These are phyloP conservation scores for Ogataea henricii DNA, from an alignment of 805 yeast species.

Conservation along the genomic window DNA sequence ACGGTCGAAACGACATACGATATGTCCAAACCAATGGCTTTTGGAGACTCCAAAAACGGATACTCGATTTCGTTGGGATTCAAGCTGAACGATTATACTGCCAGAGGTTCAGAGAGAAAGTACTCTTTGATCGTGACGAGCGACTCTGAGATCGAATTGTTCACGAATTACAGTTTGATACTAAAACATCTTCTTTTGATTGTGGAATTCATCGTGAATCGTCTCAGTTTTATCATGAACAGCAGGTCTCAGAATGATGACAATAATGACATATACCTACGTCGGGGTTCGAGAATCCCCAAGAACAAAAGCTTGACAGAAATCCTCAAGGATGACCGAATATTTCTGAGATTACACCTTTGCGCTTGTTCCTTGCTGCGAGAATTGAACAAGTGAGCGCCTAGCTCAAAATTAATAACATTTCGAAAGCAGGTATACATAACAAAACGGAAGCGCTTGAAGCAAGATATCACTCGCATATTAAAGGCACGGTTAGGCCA, in stretches of 20 bases:
- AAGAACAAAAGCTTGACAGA: slow-evolving; percentile 58
- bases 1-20: slow-evolving; percentile 68
- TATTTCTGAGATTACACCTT: slow-evolving; percentile 60
- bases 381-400: slow-evolving; percentile 18
- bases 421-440: neutral
- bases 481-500: slow-evolving; percentile 18
- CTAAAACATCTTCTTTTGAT: slow-evolving; percentile 42
- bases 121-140: slow-evolving; percentile 60
- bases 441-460: neutral
- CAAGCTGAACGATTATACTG: slow-evolving; percentile 62
- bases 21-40: slow-evolving; percentile 59
- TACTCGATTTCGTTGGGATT: slow-evolving; percentile 60
- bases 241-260: slow-evolving; percentile 29
- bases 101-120: slow-evolving; percentile 74
- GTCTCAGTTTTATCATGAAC: slow-evolving; percentile 20
- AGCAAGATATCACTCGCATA: too few relatives aligned
- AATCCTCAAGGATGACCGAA: slow-evolving; percentile 52
- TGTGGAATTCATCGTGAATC: slow-evolving; percentile 41
- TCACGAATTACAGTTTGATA: slow-evolving; percentile 58
- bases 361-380: slow-evolving; percentile 60
- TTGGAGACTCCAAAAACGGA: slow-evolving; percentile 64
- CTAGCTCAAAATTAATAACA: too few relatives aligned
- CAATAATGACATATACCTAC: slow-evolving; percentile 53
- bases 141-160: slow-evolving; percentile 52
- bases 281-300: slow-evolving; percentile 53